Conservation (phyloP, 352 stramenopile genomes). For the Globisporangium barbulae region DNA sequence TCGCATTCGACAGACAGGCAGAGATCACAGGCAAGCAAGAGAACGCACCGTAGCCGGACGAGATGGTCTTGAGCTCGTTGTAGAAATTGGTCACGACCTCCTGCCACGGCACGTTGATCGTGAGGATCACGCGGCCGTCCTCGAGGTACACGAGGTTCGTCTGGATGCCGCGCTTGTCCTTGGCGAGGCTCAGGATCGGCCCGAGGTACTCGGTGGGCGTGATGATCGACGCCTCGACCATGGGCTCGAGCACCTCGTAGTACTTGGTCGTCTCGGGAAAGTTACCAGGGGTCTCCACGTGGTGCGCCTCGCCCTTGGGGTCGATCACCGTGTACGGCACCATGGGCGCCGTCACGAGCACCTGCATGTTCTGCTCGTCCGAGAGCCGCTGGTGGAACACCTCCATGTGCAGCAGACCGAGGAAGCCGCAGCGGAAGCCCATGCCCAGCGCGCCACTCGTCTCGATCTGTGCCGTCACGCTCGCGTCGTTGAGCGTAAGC, state of each 20-base stretch:
- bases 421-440: constrained; percentile 96
- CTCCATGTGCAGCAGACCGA: constrained; percentile 98
- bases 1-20: background rate
- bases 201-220: constrained; percentile 94
- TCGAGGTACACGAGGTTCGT: constrained; percentile 95
- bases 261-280: constrained; percentile 87
- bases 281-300: constrained; percentile 71
- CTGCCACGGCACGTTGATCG: constrained; percentile 95
- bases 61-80: constrained; percentile 96
- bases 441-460: constrained; percentile 92
- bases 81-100: constrained; percentile 99
- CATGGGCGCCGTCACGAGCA: constrained; percentile 98
- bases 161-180: constrained; percentile 86
- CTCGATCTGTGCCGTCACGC: constrained; percentile 95
- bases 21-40: background rate
- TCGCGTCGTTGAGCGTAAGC: constrained; percentile 97
- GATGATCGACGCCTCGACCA: constrained; percentile 96
- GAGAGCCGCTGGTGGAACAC: constrained; percentile 97
- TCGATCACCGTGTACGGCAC: constrained; percentile 95
- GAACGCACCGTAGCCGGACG: constrained; percentile 90
- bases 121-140: constrained; percentile 92
- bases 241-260: constrained; percentile 91
- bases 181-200: constrained; percentile 93
- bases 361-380: constrained; percentile 97
- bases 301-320: constrained; percentile 30